A percentile compares a stretch with the other conserved stretches of the same genome.
Conservation (phyloP, 2,329 filamentous ascomycete species). For the Talaromyces sp. region DNA sequence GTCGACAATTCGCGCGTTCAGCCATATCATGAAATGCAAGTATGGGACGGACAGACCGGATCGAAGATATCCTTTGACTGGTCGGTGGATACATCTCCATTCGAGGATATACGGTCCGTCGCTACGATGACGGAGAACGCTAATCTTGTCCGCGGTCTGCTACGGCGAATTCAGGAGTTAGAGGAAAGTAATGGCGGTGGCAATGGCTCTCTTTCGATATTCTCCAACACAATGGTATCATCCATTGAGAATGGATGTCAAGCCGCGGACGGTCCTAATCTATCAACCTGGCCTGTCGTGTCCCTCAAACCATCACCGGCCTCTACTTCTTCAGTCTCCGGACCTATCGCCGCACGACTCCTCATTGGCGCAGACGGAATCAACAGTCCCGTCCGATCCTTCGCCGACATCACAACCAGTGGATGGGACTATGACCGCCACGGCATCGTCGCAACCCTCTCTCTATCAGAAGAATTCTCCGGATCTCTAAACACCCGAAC, state of each 20-base stretch:
- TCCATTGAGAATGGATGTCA: conserved; percentile 72
- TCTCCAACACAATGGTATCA: conserved; percentile 75
- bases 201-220: conserved; percentile 58
- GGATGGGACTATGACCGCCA: conserved; percentile 94
- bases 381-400: conserved; percentile 87
- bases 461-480: conserved; percentile 55
- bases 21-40: conserved; percentile 92
- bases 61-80: conserved; percentile 88
- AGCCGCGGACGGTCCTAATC: conserved; percentile 66
- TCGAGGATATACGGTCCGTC: conserved; percentile 61
- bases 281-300: conserved; percentile 85
- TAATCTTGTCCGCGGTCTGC: conserved; percentile 77
- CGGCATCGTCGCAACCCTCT: conserved; percentile 85
- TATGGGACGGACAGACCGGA: conserved; percentile 92
- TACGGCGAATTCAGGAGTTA: conserved; percentile 69
- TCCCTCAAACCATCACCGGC: conserved; percentile 60
- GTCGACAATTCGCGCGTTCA: conserved; percentile 73
- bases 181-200: not conserved
- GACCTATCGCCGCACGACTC: conserved; percentile 72
- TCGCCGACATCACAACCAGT: conserved; percentile 78
- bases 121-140: conserved; percentile 97
- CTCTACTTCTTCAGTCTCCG: conserved; percentile 33
- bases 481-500: conserved; percentile 57
- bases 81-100: conserved; percentile 50
- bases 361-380: conserved; percentile 92